phyloP scores from a whole-genome alignment of 441 rosid species.

The Biscutella auriculata region DNA sequence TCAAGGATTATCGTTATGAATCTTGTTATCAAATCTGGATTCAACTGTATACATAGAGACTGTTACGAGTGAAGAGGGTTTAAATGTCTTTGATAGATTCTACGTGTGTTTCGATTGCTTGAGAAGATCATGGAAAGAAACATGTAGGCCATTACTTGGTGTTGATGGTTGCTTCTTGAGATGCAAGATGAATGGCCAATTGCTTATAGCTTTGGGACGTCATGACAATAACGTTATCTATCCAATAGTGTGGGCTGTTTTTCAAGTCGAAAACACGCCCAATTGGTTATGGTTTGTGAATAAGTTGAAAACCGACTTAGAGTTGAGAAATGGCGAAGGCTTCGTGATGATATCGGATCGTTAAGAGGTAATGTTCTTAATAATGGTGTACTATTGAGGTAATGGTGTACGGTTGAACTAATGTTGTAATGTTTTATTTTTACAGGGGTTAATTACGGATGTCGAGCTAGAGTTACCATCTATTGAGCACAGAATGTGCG shows the following conservation, averaged over 20 bases:
- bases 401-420: no score
- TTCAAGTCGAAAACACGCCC: not conserved
- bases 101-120: not conserved
- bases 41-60: not conserved
- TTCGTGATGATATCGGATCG: not conserved
- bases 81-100: not conserved
- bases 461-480: not conserved
- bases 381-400: no score
- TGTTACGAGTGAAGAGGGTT: not conserved
- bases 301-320: not conserved
- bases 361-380: not conserved
- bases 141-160: no score
- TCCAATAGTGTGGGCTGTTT: no score
- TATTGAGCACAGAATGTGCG: not conserved
- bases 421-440: not conserved
- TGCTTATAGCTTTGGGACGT: no score
- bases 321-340: not conserved
- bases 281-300: not conserved
- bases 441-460: not conserved
- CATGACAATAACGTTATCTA: no score
- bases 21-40: not conserved
- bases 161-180: no score
- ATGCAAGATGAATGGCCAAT: no score
- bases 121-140: not conserved
- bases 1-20: no score